phyloP scores from a whole-genome alignment of 2,329 filamentous ascomycete species.

The Ustulina deusta region DNA sequence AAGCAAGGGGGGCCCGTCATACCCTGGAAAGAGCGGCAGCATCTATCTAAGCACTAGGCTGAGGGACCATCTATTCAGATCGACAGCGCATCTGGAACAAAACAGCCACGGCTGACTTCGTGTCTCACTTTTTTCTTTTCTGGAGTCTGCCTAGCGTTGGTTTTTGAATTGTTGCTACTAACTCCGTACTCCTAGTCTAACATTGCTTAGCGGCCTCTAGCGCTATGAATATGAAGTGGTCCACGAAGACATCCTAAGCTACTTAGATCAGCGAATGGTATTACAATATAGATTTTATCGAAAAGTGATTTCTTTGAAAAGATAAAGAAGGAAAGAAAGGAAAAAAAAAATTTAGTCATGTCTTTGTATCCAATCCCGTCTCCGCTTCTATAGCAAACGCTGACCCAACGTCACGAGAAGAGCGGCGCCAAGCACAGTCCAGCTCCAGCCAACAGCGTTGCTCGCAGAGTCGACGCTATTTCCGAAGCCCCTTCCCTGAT shows the following conservation, averaged over 20 bases:
- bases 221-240: not conserved
- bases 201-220: not conserved
- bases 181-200: not conserved
- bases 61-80: too few relatives aligned
- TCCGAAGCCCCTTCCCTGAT: constrained; percentile 66
- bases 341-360: constrained; percentile 21
- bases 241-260: not conserved
- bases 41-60: too few relatives aligned
- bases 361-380: constrained; percentile 1
- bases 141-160: not conserved
- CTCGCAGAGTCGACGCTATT: constrained; percentile 51
- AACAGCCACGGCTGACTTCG: too few relatives aligned
- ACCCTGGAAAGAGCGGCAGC: constrained; percentile 1
- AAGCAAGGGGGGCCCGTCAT: not conserved
- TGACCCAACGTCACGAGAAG: constrained; percentile 21
- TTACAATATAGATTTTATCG: not conserved
- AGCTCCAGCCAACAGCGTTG: constrained; percentile 29
- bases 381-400: constrained; percentile 15
- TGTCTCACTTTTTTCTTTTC: not conserved
- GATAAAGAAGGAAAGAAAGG: too few relatives aligned
- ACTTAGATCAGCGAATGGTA: not conserved
- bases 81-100: not conserved
- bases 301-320: too few relatives aligned
- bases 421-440: constrained; percentile 34
- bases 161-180: not conserved